These are phyloP conservation scores for Diplodia seriata DNA, from an alignment of 2,329 filamentous ascomycete species.

Conservation along the genomic window DNA sequence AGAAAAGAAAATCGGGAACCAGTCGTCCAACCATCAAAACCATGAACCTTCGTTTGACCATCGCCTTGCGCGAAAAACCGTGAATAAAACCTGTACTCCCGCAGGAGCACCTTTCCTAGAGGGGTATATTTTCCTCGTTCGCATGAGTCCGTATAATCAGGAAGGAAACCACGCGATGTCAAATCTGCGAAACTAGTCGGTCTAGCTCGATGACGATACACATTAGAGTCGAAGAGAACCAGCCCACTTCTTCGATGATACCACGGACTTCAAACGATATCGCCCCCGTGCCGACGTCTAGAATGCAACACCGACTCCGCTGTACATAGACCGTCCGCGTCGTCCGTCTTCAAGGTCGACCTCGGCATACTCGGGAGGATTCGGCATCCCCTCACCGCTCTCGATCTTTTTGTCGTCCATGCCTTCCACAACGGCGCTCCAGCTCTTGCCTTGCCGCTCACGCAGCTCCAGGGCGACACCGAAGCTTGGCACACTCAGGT, in stretches of 20 bases:
- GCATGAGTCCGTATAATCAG: not conserved
- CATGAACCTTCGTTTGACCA: conserved; percentile 8
- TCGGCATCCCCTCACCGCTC: not conserved
- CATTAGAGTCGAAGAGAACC: conserved; percentile 7
- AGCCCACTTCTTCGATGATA: not conserved
- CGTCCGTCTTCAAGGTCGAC: not conserved
- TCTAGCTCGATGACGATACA: not conserved
- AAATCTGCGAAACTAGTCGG: conserved; percentile 11
- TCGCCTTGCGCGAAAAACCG: not conserved
- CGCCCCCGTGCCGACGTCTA: not conserved
- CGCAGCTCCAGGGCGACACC: conserved; percentile 13
- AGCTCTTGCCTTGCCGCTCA: conserved; percentile 21
- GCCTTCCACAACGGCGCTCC: conserved; percentile 13
- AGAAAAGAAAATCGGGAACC: conserved; percentile 1
- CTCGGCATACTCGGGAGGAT: not conserved
- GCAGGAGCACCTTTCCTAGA: conserved; percentile 4
- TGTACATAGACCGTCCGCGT: conserved; percentile 4
- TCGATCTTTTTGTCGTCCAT: conserved; percentile 18
- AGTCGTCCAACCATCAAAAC: conserved; percentile 22
- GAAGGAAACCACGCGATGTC: conserved; percentile 9
- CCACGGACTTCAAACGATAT: not conserved
- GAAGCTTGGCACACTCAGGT: conserved; percentile 9
- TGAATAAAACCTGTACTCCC: not conserved
- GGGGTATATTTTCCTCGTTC: not conserved
- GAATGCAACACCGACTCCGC: conserved; percentile 15